Conservation (phyloP, 2,329 filamentous ascomycete genomes). For the Berkeleyomyces basicola region DNA sequence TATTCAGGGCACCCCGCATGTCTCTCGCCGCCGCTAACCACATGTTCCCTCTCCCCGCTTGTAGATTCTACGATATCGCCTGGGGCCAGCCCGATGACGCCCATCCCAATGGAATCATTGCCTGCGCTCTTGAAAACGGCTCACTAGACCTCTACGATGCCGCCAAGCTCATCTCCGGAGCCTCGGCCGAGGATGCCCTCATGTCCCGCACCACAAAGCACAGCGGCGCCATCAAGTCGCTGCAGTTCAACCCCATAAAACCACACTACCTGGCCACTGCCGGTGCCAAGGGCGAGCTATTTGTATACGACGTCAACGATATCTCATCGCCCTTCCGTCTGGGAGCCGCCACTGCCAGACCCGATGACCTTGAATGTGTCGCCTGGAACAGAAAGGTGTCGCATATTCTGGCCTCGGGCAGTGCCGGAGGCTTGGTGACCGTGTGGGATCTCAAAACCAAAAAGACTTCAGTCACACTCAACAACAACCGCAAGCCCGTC, state of each 20-base stretch:
- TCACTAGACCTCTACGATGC: constrained; percentile 90
- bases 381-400: constrained; percentile 98
- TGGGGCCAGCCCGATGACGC: constrained; percentile 75
- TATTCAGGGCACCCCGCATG: not conserved
- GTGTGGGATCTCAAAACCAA: constrained; percentile 98
- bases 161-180: constrained; percentile 42
- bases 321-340: constrained; percentile 74
- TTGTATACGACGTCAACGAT: constrained; percentile 88
- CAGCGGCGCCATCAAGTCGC: constrained; percentile 75
- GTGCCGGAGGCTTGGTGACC: constrained; percentile 84
- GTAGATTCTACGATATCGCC: constrained; percentile 89
- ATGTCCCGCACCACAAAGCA: constrained; percentile 82
- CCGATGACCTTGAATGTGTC: constrained; percentile 88
- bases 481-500: constrained; percentile 86
- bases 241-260: constrained; percentile 92
- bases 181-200: constrained; percentile 44
- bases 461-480: constrained; percentile 90
- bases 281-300: constrained; percentile 89
- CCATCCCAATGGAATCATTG: constrained; percentile 74
- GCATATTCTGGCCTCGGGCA: constrained; percentile 89
- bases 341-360: constrained; percentile 71
- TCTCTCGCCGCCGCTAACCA: not conserved
- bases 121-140: constrained; percentile 87
- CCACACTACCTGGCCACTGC: constrained; percentile 84
- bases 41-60: not conserved